Percentiles rank a stretch among this genome's conserved stretches.
Conservation (phyloP, 257 asterid genomes). For the Nicotiana benthamiana region DNA sequence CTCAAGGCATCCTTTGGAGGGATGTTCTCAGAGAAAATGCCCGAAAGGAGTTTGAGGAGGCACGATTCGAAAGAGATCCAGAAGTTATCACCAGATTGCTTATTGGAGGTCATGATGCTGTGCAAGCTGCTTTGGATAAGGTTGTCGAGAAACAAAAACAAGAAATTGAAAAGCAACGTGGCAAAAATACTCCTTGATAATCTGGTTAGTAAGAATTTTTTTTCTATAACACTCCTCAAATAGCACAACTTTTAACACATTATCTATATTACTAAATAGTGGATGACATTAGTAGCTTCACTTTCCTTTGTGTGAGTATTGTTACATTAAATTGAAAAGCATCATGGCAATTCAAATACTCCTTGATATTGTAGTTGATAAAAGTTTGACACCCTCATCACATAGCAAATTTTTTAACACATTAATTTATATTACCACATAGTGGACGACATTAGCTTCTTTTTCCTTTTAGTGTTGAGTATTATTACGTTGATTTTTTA, state of each 20-base stretch:
- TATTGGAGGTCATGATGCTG: slow-evolving; percentile 84
- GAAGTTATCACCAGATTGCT: slow-evolving; percentile 68
- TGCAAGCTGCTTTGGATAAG: slow-evolving; percentile 77
- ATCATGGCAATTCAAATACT: slow-evolving; percentile 28
- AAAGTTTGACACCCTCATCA: background rate
- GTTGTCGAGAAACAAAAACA: slow-evolving; percentile 90
- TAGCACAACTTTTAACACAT: background rate
- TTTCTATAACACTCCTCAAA: background rate
- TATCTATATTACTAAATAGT: background rate
- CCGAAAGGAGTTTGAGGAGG: slow-evolving; percentile 78
- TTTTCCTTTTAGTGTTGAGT: background rate
- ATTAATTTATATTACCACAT: background rate
- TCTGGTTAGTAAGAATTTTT: background rate
- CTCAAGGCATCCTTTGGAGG: slow-evolving; percentile 83
- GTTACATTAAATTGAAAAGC: slow-evolving; percentile 34
- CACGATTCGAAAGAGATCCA: slow-evolving; percentile 80
- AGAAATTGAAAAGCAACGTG: slow-evolving; percentile 56
- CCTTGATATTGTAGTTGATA: background rate
- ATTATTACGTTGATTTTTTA: background rate
- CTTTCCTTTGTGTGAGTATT: background rate
- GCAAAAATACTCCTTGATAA: slow-evolving; percentile 14
- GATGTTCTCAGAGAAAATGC: slow-evolving; percentile 85
- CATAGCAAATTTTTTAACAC: background rate
- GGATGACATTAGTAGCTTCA: background rate
- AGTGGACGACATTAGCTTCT: background rate